Percentiles rank a stretch among this genome's conserved stretches.
Evolutionary conservation across 441 rosid species (phyloP).

Genomic region (Biscutella auriculata): DNA sequence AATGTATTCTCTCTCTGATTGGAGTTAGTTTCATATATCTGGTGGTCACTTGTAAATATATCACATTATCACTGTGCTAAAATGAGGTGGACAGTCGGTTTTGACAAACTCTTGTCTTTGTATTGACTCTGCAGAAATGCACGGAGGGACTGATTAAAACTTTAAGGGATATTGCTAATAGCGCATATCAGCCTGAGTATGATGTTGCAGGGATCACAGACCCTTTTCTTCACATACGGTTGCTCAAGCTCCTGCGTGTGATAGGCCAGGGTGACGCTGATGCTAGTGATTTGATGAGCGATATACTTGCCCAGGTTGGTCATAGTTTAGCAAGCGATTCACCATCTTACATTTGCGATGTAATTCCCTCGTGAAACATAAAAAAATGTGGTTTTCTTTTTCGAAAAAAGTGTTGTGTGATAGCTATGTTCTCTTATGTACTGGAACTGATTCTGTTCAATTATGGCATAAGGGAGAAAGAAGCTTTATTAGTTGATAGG

Average conservation of each 20-base stretch:
- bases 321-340: background rate
- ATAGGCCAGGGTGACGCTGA: constrained; percentile 95
- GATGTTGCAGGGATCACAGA: constrained; percentile 94
- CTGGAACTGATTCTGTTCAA: constrained; percentile 2
- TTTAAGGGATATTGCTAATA: constrained; percentile 75
- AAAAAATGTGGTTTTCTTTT: background rate
- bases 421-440: background rate
- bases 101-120: background rate
- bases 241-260: constrained; percentile 73
- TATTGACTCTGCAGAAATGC: constrained; percentile 51
- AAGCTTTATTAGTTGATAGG: background rate
- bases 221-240: constrained; percentile 92
- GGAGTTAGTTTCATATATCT: background rate
- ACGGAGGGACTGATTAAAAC: constrained; percentile 79
- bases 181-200: constrained; percentile 95
- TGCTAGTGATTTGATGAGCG: constrained; percentile 94
- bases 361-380: background rate
- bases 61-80: background rate
- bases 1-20: background rate
- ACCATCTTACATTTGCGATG: background rate
- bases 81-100: constrained; percentile 1
- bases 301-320: constrained; percentile 93
- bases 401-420: background rate
- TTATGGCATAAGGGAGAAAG: background rate
- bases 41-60: background rate